Evolutionary conservation across 2,329 filamentous ascomycete species (phyloP), one percentile per base, ranked within the genome.

Genomic region (Aspergillus novoparasiticus): DNA sequence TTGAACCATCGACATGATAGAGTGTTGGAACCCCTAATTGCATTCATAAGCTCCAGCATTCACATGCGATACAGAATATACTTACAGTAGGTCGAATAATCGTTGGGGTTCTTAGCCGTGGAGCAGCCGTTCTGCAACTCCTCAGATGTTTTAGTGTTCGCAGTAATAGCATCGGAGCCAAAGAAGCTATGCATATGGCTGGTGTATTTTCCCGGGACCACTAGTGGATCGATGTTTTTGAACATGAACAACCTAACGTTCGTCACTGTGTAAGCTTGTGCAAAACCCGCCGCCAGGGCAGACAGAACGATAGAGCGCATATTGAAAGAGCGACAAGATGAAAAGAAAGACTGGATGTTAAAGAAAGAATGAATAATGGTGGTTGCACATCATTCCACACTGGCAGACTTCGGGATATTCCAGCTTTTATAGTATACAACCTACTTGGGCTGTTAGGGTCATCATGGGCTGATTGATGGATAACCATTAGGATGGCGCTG

Each of bases 111-210:
- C 5, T 60, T 48, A 10, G 64, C 58, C 2, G 48, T 66, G n/a
- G 64, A 61, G 41, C 64, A 64, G 30, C 62, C 62, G 19, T 62
- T 64, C n/a, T 64, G 64, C 16, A 66, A 50, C 54, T 67, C 65
- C 4, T 59, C 59, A 6, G 65, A 67, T 14, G 64, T 62, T 26
- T 43, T 66, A 9, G 64, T 67, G 28, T 58, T 62, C n/a, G 58
- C 59, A 16, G 58, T 66, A 6, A 64, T 55, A 1, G 66, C 64
- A 45, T 67, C 64, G 14, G 66, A 66, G 11, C 66, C 66, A 58
- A 67, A 67, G 56, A 67, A 66, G 21, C 64, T 66, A 41, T 67
- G 66, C 64, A 67, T 67, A 45, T 67, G 66, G 51, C 66, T 67
- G 14, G 60, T 63, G 48, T 67, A 67, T 45, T 64, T 48, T 6